Base-by-base conservation (phyloP, 1,139 yeast genomes). In the Nematodospora anomalae region DNA sequence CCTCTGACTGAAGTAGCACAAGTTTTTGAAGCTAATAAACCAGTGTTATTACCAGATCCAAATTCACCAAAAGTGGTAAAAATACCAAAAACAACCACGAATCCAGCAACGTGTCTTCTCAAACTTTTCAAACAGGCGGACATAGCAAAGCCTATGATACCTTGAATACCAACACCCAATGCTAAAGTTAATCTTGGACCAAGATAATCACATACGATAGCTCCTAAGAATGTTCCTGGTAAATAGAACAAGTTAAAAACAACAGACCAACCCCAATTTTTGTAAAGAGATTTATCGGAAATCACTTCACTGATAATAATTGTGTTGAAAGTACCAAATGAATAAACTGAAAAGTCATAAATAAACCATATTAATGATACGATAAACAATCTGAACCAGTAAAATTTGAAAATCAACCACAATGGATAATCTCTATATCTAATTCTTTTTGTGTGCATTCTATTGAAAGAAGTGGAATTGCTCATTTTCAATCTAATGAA, bases 41-140 rank as follows among this genome's bases (percentile, higher is more conserved):
- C 97, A 57, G 85, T 82, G 61, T 86, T 86, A 62, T 89, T 88
- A 63, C 97, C 97, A 12, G 95, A 90, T 16, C 96, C 95, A 59
- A 89, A 84, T 62, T 89, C 97, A 51, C 97, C 97, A 32, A 87
- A 70, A 6, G 96, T 70, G 56, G 79, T 67, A 61, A 88, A 89
- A 46, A 90, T 77, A 65, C 97, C 97, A 55, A 83, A 89, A 16
- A 84, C 83, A 25, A 88, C 92, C 30, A 80, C 83, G 53, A 89
- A 87, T 0, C 79, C 92, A 21, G 78, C 96, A 52, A 87, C 66
- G 49, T 83, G 76, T 30, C 74, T 55, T 45, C 70, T 66, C 49
- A 90, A 71, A 16, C 57, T 52, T 28, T 69, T 65, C 55, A 84
- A 82, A 37, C 71, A 64, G n/a, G 80, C 92, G 37, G 95, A 90